Evolutionary conservation across 1,284 basidiomycete species (phyloP).

Genomic region (Ceratobasidium sp.): DNA sequence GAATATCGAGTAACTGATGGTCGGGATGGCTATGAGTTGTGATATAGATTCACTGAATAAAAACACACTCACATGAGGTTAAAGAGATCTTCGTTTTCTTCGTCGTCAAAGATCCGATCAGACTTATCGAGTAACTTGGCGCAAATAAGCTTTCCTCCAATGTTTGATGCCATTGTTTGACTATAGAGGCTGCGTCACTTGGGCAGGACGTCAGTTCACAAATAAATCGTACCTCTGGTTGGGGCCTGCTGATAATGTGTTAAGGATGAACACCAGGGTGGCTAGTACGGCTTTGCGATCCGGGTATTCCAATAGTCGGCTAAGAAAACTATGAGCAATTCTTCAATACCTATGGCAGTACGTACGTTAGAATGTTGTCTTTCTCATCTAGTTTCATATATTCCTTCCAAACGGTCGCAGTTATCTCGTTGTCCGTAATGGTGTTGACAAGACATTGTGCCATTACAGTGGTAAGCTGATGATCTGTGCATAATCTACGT

Average conservation of each 20-base stretch:
- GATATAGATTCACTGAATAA: conserved; percentile 39
- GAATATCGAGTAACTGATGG: conserved; percentile 53
- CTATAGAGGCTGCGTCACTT: conserved; percentile 46
- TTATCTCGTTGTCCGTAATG: conserved; percentile 67
- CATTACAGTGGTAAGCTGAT: conserved; percentile 62
- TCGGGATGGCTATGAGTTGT: conserved; percentile 43
- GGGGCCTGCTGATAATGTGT: conserved; percentile 65
- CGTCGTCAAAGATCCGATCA: conserved; percentile 34
- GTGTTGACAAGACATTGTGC: conserved; percentile 76
- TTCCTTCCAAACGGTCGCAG: conserved; percentile 65
- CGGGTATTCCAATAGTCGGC: conserved; percentile 73
- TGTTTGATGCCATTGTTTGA: conserved; percentile 58
- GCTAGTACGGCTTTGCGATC: conserved; percentile 68
- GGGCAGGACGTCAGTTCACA: not conserved
- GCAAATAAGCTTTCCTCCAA: conserved; percentile 66
- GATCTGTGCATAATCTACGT: conserved; percentile 52
- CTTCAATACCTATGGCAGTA: not conserved
- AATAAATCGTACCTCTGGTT: conserved; percentile 61
- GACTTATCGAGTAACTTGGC: conserved; percentile 56
- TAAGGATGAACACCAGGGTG: conserved; percentile 72
- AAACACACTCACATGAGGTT: conserved; percentile 23
- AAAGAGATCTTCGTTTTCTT: conserved; percentile 9
- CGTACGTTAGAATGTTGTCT: conserved; percentile 76
- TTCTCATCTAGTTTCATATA: conserved; percentile 74
- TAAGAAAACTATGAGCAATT: conserved; percentile 47